Base-by-base conservation (phyloP, 2,329 filamentous ascomycete species). In the Diaporthe citriasiana region DNA sequence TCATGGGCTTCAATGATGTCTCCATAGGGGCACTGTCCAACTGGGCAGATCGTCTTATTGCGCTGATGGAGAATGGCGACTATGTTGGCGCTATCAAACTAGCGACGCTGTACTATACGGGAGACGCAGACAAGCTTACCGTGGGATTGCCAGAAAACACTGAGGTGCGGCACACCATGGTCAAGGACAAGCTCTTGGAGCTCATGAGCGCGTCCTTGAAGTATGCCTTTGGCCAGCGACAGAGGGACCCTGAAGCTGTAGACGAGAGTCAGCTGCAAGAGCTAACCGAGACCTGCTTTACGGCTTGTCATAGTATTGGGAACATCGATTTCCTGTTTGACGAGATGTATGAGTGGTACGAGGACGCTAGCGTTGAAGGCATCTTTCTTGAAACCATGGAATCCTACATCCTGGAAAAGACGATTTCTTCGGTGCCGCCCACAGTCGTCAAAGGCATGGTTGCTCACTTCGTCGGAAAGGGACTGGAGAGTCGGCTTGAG, bases 21-120 rank as follows among this genome's bases (percentile, higher is more conserved):
- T 94, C 95, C 0, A 94, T 98, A 63, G 97, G 97, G 2, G 94
- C 93, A 6, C 84, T 99, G 45, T 98, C 97, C 0, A 99, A 99
- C 78, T 99, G 97, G 97, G 96, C 97, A 3, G 97, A 99, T 82
- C 89, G 97, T 53, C 86, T 99, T 25, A 92, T 98, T 77, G 95
- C 96, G 0, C 87, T 98, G 78, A 98, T 99, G 94, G 95, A 98
- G 81, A 91, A 95, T 73, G 97, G 97, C n/a, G 95, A 98, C 82
- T 98, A 97, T 80, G 93, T 99, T 76, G 93, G 92, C 17, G 95
- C 97, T 1, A 98, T 99, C 75, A 90, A 93, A 77, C 88, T 99
- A 74, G 97, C 96, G 13, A 97, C 95, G 0, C 93, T 93, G 0
- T 99, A 98, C 83, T 98, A 97, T 81, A 93, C 91, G 10, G 97